Evolutionary conservation across 345 rosid species (phyloP).

Genomic region (Linum lewisii): DNA sequence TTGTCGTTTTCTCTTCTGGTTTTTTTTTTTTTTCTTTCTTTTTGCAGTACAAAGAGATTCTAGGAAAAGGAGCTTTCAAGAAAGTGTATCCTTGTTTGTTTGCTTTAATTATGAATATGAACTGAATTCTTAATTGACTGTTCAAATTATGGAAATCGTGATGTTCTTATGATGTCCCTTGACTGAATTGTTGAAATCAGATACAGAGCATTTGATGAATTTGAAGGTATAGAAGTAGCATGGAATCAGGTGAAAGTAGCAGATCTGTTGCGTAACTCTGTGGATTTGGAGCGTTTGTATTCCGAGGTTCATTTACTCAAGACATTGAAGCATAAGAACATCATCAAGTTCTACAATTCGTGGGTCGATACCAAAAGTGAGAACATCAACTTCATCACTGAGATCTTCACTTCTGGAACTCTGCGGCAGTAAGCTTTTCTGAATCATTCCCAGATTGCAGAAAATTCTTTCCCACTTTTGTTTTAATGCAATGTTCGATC

Average conservation of each 20-base stretch:
- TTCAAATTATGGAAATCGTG: neutral
- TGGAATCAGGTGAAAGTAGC: slow-evolving; percentile 4
- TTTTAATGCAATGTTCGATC: neutral
- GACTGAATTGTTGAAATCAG: slow-evolving; percentile 22
- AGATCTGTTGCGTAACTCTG: slow-evolving; percentile 4
- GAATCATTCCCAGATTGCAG: neutral
- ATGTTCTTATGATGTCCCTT: slow-evolving; percentile 32
- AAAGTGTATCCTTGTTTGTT: slow-evolving; percentile 22
- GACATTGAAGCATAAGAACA: slow-evolving; percentile 8
- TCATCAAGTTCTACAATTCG: slow-evolving; percentile 20
- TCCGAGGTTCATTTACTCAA: neutral
- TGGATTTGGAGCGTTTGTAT: slow-evolving; percentile 2
- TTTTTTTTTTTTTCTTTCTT: neutral
- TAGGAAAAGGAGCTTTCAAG: slow-evolving; percentile 28
- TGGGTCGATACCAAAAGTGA: slow-evolving; percentile 26
- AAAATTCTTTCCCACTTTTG: neutral
- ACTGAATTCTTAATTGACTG: neutral
- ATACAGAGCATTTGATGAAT: slow-evolving; percentile 10
- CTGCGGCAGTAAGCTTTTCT: slow-evolving; percentile 23
- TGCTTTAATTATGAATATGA: neutral
- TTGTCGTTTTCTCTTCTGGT: neutral
- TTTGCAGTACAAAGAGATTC: slow-evolving; percentile 27
- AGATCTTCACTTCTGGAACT: slow-evolving; percentile 29
- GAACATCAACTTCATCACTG: slow-evolving; percentile 30
- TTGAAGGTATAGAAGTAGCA: slow-evolving; percentile 3